Base-by-base conservation (phyloP, 306 rosid genomes). In the Vachellia pachyceras region DNA sequence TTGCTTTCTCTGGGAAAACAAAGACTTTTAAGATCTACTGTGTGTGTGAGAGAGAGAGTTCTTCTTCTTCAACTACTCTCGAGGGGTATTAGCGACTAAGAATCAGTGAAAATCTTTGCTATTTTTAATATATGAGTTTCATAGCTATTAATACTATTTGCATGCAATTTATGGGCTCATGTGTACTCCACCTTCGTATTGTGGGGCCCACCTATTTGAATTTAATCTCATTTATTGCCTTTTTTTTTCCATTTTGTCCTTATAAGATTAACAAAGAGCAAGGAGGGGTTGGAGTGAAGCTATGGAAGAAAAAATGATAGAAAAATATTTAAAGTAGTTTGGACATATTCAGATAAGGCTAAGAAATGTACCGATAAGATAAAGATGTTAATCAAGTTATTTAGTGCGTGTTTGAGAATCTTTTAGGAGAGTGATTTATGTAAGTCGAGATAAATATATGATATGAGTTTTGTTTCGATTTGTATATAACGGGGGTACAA, bases 51-150 rank as follows among this genome's bases (percentile, higher is more conserved):
- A 3, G 36, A 49, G 22, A 15, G 55, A 49, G 2, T 50, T 50
- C 58, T 18, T 50, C 22, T 54, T 54, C 60, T n/a, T 18, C 60
- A 69, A 37, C 49, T 49, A n/a, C 63, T 61, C 33, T 42, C 49
- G 18, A 11, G 14, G 40, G 68, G 60, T 50, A 15, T 4, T 61
- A 25, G 37, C 17, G 18, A 5, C 40, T 55, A 40, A 20, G 77
- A 82, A 80, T 80, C 82, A 77, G 71, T 72, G 52, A 69, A 67
- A 77, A 63, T 73, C 75, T 73, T 47, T 75, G 14, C 82, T 82
- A 80, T 77, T 84, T 82, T 82, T 23, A 60, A 67, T 80, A 71
- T 5, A 2, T 0, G 5, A 54, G 29, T 36, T 35, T 44, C 23
- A 22, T 74, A 70, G n/a, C 39, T 35, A 33, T 14, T 13, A 25